phyloP scores from a whole-genome alignment of 2,329 filamentous ascomycete species.

The Ophiostoma ulmi region DNA sequence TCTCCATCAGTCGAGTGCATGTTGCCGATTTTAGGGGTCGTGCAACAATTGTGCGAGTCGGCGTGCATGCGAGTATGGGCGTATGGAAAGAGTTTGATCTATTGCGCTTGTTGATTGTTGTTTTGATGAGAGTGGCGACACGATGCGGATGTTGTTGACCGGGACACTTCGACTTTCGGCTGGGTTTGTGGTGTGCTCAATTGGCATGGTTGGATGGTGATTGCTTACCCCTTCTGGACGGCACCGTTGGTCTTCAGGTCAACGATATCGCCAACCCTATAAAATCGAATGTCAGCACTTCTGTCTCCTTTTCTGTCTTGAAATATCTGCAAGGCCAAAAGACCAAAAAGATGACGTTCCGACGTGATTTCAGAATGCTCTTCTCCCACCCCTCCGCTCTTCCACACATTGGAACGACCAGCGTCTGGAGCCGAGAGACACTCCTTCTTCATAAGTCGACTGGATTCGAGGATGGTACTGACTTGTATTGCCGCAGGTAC shows the following conservation, averaged over 20 bases:
- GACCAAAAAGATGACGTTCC: background rate
- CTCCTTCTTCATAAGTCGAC: background rate
- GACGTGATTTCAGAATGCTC: background rate
- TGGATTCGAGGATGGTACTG: conserved; percentile 34
- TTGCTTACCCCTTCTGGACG: conserved; percentile 88
- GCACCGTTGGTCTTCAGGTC: conserved; percentile 99
- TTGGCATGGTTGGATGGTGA: background rate
- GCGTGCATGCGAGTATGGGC: background rate
- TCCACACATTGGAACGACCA: background rate
- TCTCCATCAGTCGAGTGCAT: background rate
- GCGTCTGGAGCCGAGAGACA: background rate
- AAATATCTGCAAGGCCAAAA: background rate
- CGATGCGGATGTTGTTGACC: background rate
- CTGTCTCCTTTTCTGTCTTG: conserved; percentile 28
- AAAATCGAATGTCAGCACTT: conserved; percentile 25
- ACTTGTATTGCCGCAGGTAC: conserved; percentile 92
- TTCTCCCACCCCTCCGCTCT: background rate
- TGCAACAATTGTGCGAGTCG: background rate
- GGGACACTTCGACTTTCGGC: conserved; percentile 2
- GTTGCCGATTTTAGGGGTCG: background rate
- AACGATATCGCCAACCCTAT: conserved; percentile 93
- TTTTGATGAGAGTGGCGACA: background rate
- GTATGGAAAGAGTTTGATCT: background rate
- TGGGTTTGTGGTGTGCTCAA: background rate
- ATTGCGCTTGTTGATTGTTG: background rate